Evolutionary conservation across 1,284 basidiomycete species (phyloP).

Genomic region (Lentinula novae-zelandiae): DNA sequence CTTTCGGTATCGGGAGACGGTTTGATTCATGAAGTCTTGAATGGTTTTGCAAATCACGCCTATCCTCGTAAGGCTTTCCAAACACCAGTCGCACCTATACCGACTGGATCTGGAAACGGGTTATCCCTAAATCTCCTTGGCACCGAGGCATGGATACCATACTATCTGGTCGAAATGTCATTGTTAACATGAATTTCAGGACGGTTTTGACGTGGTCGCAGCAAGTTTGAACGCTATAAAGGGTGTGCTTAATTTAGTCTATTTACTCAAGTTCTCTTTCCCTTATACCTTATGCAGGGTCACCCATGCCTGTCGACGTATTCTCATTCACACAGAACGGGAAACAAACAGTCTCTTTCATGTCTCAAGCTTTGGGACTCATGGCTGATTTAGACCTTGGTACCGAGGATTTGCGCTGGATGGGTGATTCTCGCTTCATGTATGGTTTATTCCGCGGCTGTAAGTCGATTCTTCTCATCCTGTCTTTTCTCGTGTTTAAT

Average conservation of each 20-base stretch:
- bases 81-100: constrained; percentile 82
- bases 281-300: constrained; percentile 38
- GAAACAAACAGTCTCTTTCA: constrained; percentile 78
- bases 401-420: constrained; percentile 87
- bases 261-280: background rate
- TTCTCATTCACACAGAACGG: constrained; percentile 75
- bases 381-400: constrained; percentile 91
- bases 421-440: constrained; percentile 92
- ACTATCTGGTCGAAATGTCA: background rate
- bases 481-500: background rate
- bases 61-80: constrained; percentile 69
- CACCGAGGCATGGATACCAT: constrained; percentile 39
- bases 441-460: constrained; percentile 76
- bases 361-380: constrained; percentile 85
- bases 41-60: constrained; percentile 79
- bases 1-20: constrained; percentile 91
- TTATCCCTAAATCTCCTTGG: constrained; percentile 75
- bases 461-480: constrained; percentile 27
- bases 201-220: constrained; percentile 70
- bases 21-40: constrained; percentile 87
- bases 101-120: constrained; percentile 86
- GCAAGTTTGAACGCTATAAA: constrained; percentile 88
- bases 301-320: constrained; percentile 75
- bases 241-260: constrained; percentile 41
- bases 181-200: constrained; percentile 30